phyloP scores from a whole-genome alignment of 2,329 filamentous ascomycete genomes.

The Myriangium duriaei region DNA sequence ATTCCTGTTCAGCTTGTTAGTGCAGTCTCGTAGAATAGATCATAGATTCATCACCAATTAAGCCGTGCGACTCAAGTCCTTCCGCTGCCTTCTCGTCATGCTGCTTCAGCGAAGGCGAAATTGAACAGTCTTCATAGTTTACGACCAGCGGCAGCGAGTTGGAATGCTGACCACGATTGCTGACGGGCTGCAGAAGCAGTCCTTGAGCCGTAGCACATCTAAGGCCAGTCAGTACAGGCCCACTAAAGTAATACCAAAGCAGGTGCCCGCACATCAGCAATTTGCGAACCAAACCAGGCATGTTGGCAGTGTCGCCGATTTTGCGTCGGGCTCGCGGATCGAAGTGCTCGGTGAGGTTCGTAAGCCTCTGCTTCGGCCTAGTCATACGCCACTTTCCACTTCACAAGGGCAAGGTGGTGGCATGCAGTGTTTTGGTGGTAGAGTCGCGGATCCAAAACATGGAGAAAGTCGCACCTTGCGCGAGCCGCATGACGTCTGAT shows the following conservation, averaged over 20 bases:
- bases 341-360: background rate
- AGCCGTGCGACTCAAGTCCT: slow-evolving; percentile 35
- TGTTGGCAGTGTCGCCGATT: slow-evolving; percentile 24
- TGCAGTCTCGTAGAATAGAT: slow-evolving; percentile 4
- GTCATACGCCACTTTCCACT: too few species aligned
- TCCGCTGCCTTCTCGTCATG: slow-evolving; percentile 26
- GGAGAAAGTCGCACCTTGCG: too few species aligned
- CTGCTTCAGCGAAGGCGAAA: slow-evolving; percentile 35
- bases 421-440: too few species aligned
- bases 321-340: background rate
- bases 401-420: too few species aligned
- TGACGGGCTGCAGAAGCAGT: slow-evolving; percentile 63
- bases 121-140: slow-evolving; percentile 50
- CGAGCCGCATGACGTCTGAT: too few species aligned
- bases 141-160: slow-evolving; percentile 53
- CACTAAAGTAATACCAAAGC: background rate
- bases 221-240: background rate
- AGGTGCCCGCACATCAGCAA: slow-evolving; percentile 46
- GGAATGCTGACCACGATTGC: slow-evolving; percentile 30
- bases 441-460: too few species aligned
- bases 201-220: slow-evolving; percentile 61
- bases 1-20: slow-evolving; percentile 59
- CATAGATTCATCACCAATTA: slow-evolving; percentile 42
- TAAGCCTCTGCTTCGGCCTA: slow-evolving; percentile 1
- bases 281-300: slow-evolving; percentile 71